phyloP scores from a whole-genome alignment of 2,329 filamentous ascomycete species.

The Nemania abortiva region DNA sequence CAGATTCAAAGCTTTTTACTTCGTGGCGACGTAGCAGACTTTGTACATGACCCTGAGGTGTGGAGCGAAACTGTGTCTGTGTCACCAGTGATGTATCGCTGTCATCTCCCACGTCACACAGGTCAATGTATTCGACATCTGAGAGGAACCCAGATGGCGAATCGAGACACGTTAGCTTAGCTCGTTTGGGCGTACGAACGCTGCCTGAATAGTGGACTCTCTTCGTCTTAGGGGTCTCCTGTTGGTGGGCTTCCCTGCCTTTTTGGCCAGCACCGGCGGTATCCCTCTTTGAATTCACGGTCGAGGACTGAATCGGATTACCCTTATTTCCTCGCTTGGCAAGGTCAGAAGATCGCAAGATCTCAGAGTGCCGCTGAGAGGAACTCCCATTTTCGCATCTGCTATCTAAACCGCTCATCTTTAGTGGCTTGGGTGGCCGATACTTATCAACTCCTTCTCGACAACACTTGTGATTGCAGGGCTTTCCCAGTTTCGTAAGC shows the following conservation, averaged over 20 bases:
- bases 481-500: conserved; percentile 54
- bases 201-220: background rate
- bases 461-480: conserved; percentile 80
- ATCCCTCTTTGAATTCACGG: background rate
- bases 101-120: conserved; percentile 41
- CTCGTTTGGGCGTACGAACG: conserved; percentile 19
- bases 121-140: conserved; percentile 48
- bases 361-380: background rate
- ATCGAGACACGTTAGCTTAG: conserved; percentile 3
- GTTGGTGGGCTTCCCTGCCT: too few relatives aligned
- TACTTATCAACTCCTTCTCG: conserved; percentile 77
- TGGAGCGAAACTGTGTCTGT: background rate
- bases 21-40: conserved; percentile 29
- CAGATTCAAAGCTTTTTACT: conserved; percentile 25
- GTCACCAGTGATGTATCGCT: background rate
- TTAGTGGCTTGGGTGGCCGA: conserved; percentile 55
- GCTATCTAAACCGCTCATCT: conserved; percentile 39
- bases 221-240: conserved; percentile 15
- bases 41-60: conserved; percentile 17
- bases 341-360: background rate
- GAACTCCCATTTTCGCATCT: conserved; percentile 38
- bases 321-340: background rate
- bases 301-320: background rate
- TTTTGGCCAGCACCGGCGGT: background rate
- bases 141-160: conserved; percentile 23